Percentiles rank a stretch among this genome's conserved stretches.
Evolutionary conservation across 805 yeast genomes (phyloP).

Genomic region (Kodamaea sagamina): DNA sequence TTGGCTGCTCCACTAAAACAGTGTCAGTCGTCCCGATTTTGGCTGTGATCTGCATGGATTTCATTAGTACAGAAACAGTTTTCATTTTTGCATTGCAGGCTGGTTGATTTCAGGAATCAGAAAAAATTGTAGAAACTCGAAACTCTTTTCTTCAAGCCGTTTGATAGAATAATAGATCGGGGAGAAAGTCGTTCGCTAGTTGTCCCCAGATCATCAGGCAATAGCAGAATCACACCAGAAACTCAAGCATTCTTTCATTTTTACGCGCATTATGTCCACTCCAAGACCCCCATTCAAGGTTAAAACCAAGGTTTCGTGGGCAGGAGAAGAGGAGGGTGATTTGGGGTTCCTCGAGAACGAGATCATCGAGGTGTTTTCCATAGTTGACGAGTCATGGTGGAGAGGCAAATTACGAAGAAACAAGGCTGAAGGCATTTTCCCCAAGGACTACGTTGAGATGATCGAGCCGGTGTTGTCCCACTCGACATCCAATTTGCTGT

Average conservation of each 20-base stretch:
- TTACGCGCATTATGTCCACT: neutral
- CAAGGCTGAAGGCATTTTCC: constrained; percentile 82
- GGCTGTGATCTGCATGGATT: neutral
- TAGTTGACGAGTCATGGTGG: constrained; percentile 92
- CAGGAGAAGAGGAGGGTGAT: constrained; percentile 87
- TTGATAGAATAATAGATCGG: constrained; percentile 2
- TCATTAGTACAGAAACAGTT: no score
- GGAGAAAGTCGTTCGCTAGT: constrained; percentile 1
- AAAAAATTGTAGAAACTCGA: neutral
- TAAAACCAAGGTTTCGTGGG: constrained; percentile 87
- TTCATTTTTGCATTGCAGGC: neutral
- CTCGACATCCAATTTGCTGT: constrained; percentile 21
- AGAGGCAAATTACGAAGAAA: constrained; percentile 80
- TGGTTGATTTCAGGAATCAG: constrained; percentile 5
- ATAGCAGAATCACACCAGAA: neutral
- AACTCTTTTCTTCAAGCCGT: neutral
- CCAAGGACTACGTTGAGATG: constrained; percentile 77
- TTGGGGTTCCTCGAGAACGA: constrained; percentile 95
- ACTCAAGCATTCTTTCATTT: neutral
- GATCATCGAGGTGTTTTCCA: constrained; percentile 74
- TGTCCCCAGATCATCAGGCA: neutral
- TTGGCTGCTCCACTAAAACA: neutral
- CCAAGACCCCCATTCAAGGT: constrained; percentile 66
- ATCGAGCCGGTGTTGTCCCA: constrained; percentile 30
- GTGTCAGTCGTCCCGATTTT: neutral